These are phyloP conservation scores for Chalciporus sphaerocephalus DNA, from an alignment of 768 basidiomycete species.

Conservation along the genomic window DNA sequence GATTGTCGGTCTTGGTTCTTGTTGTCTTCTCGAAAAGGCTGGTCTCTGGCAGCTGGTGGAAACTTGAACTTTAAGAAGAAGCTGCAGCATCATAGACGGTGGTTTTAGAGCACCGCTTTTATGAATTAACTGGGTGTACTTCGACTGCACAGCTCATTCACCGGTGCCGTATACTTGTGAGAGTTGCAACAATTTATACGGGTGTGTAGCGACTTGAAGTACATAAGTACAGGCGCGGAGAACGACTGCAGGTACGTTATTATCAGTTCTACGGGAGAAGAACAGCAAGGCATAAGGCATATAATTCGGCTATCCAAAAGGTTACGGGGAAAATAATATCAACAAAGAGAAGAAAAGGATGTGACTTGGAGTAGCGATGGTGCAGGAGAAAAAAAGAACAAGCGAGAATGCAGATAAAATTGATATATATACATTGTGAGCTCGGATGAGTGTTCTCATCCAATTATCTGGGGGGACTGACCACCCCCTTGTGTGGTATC, in stretches of 20 bases:
- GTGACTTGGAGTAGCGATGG: background rate
- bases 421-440: background rate
- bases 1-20: background rate
- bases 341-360: background rate
- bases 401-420: background rate
- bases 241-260: too few relatives aligned
- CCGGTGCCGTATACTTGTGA: too few relatives aligned
- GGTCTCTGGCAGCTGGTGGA: background rate
- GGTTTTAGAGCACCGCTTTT: too few relatives aligned
- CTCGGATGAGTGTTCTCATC: background rate
- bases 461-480: slow-evolving; percentile 1
- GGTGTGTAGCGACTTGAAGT: too few relatives aligned
- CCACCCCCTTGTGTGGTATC: slow-evolving; percentile 2
- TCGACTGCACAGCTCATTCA: too few relatives aligned
- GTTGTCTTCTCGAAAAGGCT: background rate
- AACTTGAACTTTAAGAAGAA: too few relatives aligned
- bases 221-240: too few relatives aligned
- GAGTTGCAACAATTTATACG: too few relatives aligned
- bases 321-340: background rate
- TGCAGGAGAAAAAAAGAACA: background rate
- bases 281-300: too few relatives aligned
- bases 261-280: background rate
- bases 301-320: too few relatives aligned
- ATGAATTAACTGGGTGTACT: too few relatives aligned
- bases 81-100: too few relatives aligned